These are phyloP conservation scores for Jimgerdemannia lactiflua DNA, from an alignment of 192 early-diverging fungal species.

Conservation along the genomic window DNA sequence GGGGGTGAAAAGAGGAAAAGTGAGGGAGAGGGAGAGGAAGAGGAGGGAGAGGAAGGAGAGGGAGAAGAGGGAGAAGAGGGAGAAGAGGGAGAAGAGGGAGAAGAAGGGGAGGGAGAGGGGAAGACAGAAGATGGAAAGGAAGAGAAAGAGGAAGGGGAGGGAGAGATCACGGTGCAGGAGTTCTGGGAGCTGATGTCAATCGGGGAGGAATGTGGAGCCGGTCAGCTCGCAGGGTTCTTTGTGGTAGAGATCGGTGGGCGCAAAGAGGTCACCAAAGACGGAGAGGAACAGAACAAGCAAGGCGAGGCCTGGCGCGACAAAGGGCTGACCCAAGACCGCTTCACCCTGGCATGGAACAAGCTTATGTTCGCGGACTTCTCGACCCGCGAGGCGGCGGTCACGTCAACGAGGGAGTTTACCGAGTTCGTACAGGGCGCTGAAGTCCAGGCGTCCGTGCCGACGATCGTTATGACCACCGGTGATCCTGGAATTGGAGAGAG, in stretches of 20 bases:
- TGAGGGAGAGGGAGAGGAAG: conserved; percentile 26
- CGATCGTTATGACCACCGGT: background rate
- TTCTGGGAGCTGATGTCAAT: conserved; percentile 67
- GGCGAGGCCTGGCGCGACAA: background rate
- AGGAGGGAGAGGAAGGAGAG: conserved; percentile 21
- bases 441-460: background rate
- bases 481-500: background rate
- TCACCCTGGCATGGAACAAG: background rate
- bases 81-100: background rate
- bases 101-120: background rate
- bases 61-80: conserved; percentile 1
- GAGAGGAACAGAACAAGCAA: background rate
- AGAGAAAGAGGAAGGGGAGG: background rate
- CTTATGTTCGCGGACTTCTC: conserved; percentile 3
- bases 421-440: background rate
- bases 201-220: conserved; percentile 73
- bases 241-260: conserved; percentile 3
- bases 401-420: background rate
- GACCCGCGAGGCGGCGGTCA: background rate
- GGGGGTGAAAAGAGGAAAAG: background rate
- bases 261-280: background rate
- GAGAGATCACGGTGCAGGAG: conserved; percentile 33
- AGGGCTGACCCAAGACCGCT: background rate
- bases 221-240: conserved; percentile 69
- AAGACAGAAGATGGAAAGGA: background rate